Evolutionary conservation across 306 rosid species (phyloP).

Genomic region (Trifolium repens): DNA sequence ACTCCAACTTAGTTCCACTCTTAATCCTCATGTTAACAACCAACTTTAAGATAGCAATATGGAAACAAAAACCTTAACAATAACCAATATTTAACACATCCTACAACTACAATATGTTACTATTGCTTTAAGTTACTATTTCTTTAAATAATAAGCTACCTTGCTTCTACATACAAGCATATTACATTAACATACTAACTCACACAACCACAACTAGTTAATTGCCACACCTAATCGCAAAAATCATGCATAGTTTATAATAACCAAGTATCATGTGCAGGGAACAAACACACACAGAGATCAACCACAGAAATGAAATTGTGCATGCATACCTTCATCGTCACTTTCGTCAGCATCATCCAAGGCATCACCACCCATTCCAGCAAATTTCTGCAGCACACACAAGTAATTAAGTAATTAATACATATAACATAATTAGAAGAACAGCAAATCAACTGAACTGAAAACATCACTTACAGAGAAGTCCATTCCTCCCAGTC

Average conservation of each 20-base stretch:
- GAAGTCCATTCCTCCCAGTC: conserved; percentile 90
- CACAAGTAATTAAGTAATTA: not conserved
- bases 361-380: conserved; percentile 67
- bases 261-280: not conserved
- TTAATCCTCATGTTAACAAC: not conserved
- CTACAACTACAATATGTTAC: not conserved
- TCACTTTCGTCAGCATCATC: conserved; percentile 72
- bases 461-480: conserved; percentile 63
- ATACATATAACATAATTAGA: not conserved
- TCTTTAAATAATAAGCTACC: not conserved
- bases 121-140: not conserved
- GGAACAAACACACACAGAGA: not conserved
- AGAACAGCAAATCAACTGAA: conserved; percentile 26
- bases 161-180: not conserved
- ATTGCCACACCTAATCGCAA: too few relatives aligned
- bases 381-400: conserved; percentile 78
- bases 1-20: not conserved
- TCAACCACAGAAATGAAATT: conserved; percentile 29
- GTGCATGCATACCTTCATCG: conserved; percentile 60
- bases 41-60: not conserved
- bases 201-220: not conserved
- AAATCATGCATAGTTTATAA: not conserved
- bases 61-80: not conserved
- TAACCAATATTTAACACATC: not conserved
- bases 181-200: not conserved